Evolutionary conservation across 2,329 filamentous ascomycete species (phyloP), one percentile per base, ranked within the genome.

Genomic region (Huntiella savannae): DNA sequence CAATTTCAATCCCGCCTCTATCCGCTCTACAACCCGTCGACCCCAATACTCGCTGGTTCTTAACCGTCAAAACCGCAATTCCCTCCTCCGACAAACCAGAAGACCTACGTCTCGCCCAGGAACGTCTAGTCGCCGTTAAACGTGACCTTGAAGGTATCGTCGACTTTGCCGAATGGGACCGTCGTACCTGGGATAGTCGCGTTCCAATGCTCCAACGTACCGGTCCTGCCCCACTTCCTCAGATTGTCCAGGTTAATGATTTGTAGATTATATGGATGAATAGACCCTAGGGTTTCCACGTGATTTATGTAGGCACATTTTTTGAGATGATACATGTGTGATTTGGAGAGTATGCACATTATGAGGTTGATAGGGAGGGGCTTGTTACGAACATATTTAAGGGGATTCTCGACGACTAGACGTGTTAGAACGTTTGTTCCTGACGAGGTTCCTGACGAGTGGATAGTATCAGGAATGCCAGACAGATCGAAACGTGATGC

Each of bases 31-130:
- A 64, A 2, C 66, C 65, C 0, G 59, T 73, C 12, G 71, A 74
- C 52, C 57, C 62, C 35, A 63, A 66, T 43, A 60, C 62, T 44
- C 60, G 64, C 33, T 78, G 74, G 74, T 64, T 73, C 43, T 60
- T 79, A 28, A 65, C 64, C 33, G 67, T 75, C 48, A 72, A 66
- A 49, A 59, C 65, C 2, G 63, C 71, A 43, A 70, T 76, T 2
- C 52, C 66, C 5, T 71, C 76, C 49, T 71, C 75, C 45, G 71
- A 65, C 52, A 68, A 71, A 44, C 73, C 72, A 0, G 71, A 74
- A 34, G 71, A 73, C 54, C 64, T 77, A 28, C 63, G 68, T 39
- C 68, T 72, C 52, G 72, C 64, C 0, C 65, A 69, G 36, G 69
- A 70, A n/a, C 63, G 67, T 51, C 59, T 79, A 4, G 52, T 67